Base-by-base conservation (phyloP, 106 monocot species). In the Allium sativum region DNA sequence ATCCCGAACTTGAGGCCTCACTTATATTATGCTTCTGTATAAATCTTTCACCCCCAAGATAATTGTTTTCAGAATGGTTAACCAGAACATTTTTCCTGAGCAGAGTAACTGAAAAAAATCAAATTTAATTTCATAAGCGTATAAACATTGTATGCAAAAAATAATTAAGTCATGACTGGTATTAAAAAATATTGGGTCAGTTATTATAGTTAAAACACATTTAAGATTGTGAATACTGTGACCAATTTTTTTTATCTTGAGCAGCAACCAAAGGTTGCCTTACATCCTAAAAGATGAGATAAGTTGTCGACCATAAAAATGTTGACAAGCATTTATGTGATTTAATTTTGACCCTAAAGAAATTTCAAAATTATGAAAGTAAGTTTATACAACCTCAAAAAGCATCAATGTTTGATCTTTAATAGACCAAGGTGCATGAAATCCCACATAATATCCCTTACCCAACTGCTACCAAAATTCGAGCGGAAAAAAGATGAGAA, bases 81-180 rank as follows among this genome's bases (percentile, higher is more conserved):
- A 72, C 15, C 40, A 72, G 16, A 58, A 87, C 65, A 73, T 82
- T 81, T 15, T 73, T 77, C 87, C 87, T 88, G 87, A 74, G 65
- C 64, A 73, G 65, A 77, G 73, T 69, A 83, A 80, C 87, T 83
- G 79, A 68, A 70, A 76, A 76, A 80, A 75, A 88, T 83, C 83
- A 83, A 68, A 85, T 80, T 73, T 64, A 72, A 74, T 68, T 77
- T 67, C 65, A 82, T 82, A 85, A 77, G 90, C 76, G 68, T 64
- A 70, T 19, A 48, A 62, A 31, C 31, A 31, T 31, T 31, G 31
- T 31, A 31, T 31, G 31, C 31, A 31, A 31, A 31, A 31, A 31
- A 31, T 31, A 31, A 31, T 31, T 1, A 31, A 31, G 31, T 31
- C 31, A 31, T 31, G 31, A 31, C 5, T 5, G 31, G 31, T 31